Evolutionary conservation across 2,329 filamentous ascomycete species (phyloP).

Genomic region (Aspergillus fischeri): DNA sequence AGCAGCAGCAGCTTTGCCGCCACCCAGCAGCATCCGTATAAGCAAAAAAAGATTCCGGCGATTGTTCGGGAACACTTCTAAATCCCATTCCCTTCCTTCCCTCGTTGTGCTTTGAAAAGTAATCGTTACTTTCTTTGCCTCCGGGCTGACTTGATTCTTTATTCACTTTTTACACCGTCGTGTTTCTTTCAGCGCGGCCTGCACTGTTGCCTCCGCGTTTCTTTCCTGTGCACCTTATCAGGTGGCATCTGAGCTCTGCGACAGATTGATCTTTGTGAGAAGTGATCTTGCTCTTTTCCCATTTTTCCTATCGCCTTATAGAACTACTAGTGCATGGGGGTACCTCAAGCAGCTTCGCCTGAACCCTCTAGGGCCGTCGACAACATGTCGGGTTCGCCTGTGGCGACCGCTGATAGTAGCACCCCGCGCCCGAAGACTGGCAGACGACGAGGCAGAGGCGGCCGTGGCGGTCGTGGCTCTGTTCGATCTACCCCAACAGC

Average conservation of each 20-base stretch:
- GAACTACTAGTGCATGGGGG: slow-evolving; percentile 9
- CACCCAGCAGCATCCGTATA: neutral
- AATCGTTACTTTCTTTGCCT: neutral
- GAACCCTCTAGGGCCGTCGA: slow-evolving; percentile 2
- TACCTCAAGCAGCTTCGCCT: neutral
- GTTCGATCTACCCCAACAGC: slow-evolving; percentile 14
- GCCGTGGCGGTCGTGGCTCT: slow-evolving; percentile 22
- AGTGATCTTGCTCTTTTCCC: neutral
- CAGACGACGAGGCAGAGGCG: slow-evolving; percentile 27
- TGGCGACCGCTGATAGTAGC: slow-evolving; percentile 8
- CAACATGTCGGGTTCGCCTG: slow-evolving; percentile 15
- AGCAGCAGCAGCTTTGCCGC: neutral
- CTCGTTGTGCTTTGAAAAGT: neutral
- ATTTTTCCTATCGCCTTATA: neutral
- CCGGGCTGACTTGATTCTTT: neutral
- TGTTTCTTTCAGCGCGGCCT: neutral
- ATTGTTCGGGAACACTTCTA: neutral
- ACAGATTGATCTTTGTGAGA: neutral
- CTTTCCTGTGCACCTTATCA: neutral
- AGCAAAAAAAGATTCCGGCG: neutral
- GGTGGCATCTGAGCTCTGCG: neutral
- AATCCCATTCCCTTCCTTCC: neutral
- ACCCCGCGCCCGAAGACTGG: slow-evolving; percentile 16
- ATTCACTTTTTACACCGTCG: neutral
- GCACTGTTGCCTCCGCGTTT: neutral